Evolutionary conservation across 2,329 filamentous ascomycete species (phyloP).

Genomic region (Colletotrichum sidae): DNA sequence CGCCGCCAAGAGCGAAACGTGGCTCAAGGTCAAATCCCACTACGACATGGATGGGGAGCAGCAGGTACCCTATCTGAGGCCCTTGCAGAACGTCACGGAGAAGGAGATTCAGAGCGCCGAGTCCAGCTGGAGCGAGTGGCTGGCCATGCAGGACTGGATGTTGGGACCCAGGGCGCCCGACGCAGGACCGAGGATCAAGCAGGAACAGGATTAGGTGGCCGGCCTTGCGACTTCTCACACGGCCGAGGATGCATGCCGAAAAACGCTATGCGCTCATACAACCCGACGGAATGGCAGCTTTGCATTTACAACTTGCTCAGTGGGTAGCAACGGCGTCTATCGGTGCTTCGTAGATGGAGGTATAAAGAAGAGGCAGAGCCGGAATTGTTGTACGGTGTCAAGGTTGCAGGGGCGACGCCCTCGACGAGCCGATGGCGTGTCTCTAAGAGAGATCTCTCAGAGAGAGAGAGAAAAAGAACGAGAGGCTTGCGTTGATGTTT

Average conservation of each 20-base stretch:
- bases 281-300: constrained; percentile 13
- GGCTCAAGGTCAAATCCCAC: constrained; percentile 87
- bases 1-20: constrained; percentile 90
- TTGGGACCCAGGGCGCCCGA: constrained; percentile 80
- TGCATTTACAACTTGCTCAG: constrained; percentile 17
- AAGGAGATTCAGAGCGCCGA: constrained; percentile 87
- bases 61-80: constrained; percentile 86
- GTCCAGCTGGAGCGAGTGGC: constrained; percentile 90
- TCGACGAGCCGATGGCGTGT: neutral
- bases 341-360: constrained; percentile 21
- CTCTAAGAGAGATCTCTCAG: constrained; percentile 1
- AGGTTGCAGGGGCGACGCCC: constrained; percentile 16
- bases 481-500: constrained; percentile 20
- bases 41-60: constrained; percentile 91
- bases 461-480: neutral
- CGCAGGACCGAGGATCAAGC: constrained; percentile 31
- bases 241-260: neutral
- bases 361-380: constrained; percentile 3
- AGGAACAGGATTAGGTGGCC: constrained; percentile 21
- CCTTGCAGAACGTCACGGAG: constrained; percentile 80
- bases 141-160: constrained; percentile 99
- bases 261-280: neutral
- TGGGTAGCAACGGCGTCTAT: constrained; percentile 19
- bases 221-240: neutral
- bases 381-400: constrained; percentile 29